Base-by-base conservation (phyloP, 1,284 basidiomycete species). In the Ceratobasidium sp. region DNA sequence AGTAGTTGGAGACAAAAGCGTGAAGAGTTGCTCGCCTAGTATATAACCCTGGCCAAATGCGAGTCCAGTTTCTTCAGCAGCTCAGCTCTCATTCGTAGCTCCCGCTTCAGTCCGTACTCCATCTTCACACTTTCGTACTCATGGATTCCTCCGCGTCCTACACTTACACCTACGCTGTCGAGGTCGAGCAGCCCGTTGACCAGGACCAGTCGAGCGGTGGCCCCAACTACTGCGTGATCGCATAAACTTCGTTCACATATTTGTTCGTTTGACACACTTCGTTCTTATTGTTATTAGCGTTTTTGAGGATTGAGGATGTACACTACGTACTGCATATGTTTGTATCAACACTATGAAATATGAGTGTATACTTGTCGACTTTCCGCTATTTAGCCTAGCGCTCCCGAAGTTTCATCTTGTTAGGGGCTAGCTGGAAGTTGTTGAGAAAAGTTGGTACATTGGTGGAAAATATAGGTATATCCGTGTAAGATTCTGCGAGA, bases 111-210 rank as follows among this genome's bases (percentile, higher is more conserved):
- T 20, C 20, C 50, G 20, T n/a, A 17, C 13, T 3, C 15, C 20
- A 50, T 52, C 48, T 20, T n/a, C 15, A n/a, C 20, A 52, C 23
- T 20, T n/a, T 52, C 50, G 50, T 52, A 69, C 67, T 40, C 46
- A 69, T 69, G 67, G 67, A 69, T 52, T 69, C 67, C 28, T 23
- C 48, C 33, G 46, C 67, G n/a, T 28, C 50, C 13, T 69, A 69
- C 48, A 69, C 33, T 50, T 69, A 69, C 48, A 52, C 66, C 17
- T 68, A 52, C 50, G 17, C 67, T 20, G 12, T 50, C 48, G 67
- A 69, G 67, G 50, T 40, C 28, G 67, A 69, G 67, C 50, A 69
- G 28, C 67, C 67, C 17, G 67, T 69, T 28, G 50, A 69, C 26
- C 48, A 69, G 33, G 67, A 69, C 20, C n/a, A 38, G 20, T n/a